A percentile compares a stretch with the other conserved stretches of the same genome.
Evolutionary conservation across 1,139 yeast genomes (phyloP).

Genomic region (Nakaseomyces kungkrabaensis): DNA sequence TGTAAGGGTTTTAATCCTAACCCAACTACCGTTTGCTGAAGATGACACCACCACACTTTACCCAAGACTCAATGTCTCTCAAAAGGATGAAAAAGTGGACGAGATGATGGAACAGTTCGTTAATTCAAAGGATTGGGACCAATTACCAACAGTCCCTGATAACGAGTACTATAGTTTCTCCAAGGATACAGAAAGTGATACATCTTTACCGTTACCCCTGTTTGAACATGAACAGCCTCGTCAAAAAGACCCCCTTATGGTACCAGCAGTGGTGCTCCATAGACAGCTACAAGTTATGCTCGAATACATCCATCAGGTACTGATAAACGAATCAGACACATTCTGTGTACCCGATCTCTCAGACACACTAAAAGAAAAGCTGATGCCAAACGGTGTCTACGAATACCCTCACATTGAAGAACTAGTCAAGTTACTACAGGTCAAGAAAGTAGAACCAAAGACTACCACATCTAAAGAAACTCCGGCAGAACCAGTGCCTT

Average conservation of each 20-base stretch:
- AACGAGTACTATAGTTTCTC: constrained; percentile 11
- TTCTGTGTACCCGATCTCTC: constrained; percentile 18
- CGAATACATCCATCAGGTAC: constrained; percentile 21
- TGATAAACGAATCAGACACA: constrained; percentile 9
- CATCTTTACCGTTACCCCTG: constrained; percentile 17
- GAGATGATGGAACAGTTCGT: constrained; percentile 19
- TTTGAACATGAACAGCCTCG: background rate
- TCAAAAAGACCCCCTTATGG: constrained; percentile 15
- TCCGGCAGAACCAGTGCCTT: constrained; percentile 13
- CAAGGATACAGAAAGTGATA: constrained; percentile 6
- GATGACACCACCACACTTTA: constrained; percentile 62
- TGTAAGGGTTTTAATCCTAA: constrained; percentile 30
- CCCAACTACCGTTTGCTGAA: constrained; percentile 64
- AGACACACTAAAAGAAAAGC: constrained; percentile 8
- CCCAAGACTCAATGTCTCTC: constrained; percentile 33
- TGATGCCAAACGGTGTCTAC: constrained; percentile 11
- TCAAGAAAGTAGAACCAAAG: constrained; percentile 11
- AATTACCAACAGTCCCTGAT: constrained; percentile 6
- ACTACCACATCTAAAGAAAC: constrained; percentile 7
- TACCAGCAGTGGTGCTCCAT: constrained; percentile 21
- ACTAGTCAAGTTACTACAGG: constrained; percentile 11
- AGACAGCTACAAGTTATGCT: constrained; percentile 20
- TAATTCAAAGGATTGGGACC: constrained; percentile 20
- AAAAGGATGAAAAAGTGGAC: constrained; percentile 17
- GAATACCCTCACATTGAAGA: constrained; percentile 4